phyloP scores from a whole-genome alignment of 192 early-diverging fungal species.

The Backusella sp. region DNA sequence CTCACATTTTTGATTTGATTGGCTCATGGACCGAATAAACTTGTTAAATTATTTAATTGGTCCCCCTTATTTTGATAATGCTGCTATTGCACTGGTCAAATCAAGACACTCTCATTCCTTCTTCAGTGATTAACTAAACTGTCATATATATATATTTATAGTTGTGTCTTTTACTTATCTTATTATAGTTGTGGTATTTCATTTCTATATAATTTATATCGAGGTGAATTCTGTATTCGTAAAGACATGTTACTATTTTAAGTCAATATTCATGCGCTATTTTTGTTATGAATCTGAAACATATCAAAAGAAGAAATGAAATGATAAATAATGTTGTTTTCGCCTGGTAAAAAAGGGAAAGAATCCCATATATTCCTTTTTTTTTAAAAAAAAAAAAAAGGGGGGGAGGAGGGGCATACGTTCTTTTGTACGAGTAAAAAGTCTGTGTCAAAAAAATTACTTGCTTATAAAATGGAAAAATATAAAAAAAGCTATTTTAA shows the following conservation, averaged over 20 bases:
- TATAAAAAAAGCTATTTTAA: conserved; percentile 1
- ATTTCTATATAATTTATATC: background rate
- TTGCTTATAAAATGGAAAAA: background rate
- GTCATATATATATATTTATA: background rate
- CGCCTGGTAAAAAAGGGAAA: background rate
- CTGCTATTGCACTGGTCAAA: background rate
- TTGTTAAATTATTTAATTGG: background rate
- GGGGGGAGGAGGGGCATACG: too few species aligned
- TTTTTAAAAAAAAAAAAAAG: background rate
- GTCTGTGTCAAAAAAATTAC: background rate
- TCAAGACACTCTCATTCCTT: background rate
- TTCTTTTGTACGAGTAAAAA: background rate
- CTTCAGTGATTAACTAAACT: background rate
- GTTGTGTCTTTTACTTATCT: background rate
- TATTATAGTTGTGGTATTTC: background rate
- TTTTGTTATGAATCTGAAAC: conserved; percentile 9
- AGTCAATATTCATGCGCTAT: conserved; percentile 2
- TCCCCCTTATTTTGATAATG: background rate
- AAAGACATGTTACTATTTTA: background rate
- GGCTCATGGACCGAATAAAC: background rate
- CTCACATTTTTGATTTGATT: background rate
- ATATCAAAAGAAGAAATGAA: background rate
- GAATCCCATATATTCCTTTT: background rate
- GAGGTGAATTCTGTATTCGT: background rate
- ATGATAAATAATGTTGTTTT: background rate